Evolutionary conservation across 768 basidiomycete genomes (phyloP).

Genomic region (Mycena floridula): DNA sequence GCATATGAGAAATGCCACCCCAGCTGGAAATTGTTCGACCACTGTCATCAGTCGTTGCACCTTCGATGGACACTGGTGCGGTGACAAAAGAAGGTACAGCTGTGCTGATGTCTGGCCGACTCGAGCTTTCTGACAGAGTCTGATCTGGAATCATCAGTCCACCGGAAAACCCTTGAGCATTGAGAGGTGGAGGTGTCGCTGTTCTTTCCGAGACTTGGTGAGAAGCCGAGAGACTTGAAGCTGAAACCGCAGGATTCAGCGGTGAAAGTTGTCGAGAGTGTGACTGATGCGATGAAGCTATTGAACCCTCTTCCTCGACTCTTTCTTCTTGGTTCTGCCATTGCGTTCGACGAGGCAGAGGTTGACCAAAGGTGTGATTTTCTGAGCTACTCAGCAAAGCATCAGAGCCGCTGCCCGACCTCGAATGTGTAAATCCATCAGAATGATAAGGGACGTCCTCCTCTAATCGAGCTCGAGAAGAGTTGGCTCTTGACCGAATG

Average conservation of each 20-base stretch:
- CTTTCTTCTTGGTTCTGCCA: slow-evolving; percentile 22
- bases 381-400: slow-evolving; percentile 47
- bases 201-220: neutral
- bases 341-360: slow-evolving; percentile 35
- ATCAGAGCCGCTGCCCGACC: slow-evolving; percentile 46
- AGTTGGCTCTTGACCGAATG: slow-evolving; percentile 48
- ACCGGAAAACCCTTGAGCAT: no score
- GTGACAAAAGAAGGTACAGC: slow-evolving; percentile 68
- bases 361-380: slow-evolving; percentile 73
- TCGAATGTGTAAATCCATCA: slow-evolving; percentile 36
- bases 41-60: slow-evolving; percentile 45
- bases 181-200: no score
- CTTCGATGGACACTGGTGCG: slow-evolving; percentile 51
- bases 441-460: slow-evolving; percentile 37
- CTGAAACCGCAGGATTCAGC: neutral
- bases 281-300: slow-evolving; percentile 11
- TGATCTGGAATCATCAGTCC: no score
- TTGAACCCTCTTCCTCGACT: slow-evolving; percentile 10
- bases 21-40: slow-evolving; percentile 42
- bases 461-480: slow-evolving; percentile 65
- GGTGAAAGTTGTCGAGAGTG: neutral
- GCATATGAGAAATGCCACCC: slow-evolving; percentile 36
- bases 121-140: slow-evolving; percentile 12
- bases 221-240: neutral
- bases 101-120: slow-evolving; percentile 60